Conservation (phyloP, 176 grass and related monocot species). For the Lolium rigidum region DNA sequence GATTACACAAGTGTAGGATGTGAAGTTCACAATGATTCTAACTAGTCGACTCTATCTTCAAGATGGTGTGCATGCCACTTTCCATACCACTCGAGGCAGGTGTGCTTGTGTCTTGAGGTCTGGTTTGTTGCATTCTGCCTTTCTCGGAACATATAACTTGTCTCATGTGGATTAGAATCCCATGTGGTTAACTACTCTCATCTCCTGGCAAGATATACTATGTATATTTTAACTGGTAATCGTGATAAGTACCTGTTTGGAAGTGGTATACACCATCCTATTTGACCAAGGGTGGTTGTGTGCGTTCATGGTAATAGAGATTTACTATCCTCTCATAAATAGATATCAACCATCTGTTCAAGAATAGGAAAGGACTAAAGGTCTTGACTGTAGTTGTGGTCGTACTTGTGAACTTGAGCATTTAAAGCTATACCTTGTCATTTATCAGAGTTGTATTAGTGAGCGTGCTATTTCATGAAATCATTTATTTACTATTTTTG, state of each 20-base stretch:
- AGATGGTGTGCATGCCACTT: not conserved
- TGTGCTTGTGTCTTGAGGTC: not conserved
- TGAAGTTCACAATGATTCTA: not conserved
- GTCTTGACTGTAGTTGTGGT: not conserved
- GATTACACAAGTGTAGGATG: not conserved
- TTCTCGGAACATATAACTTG: not conserved
- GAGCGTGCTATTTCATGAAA: not conserved
- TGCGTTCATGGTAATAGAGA: too few species aligned
- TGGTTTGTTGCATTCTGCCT: not conserved
- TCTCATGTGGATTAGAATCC: not conserved
- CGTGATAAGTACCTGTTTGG: not conserved
- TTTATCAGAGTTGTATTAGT: not conserved
- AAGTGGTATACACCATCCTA: not conserved
- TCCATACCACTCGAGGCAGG: not conserved
- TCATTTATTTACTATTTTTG: not conserved
- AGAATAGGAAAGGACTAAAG: not conserved
- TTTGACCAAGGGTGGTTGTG: not conserved
- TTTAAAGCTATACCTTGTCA: not conserved
- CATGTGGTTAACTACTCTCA: not conserved
- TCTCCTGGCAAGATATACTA: not conserved
- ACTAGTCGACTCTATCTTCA: not conserved
- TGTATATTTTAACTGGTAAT: not conserved
- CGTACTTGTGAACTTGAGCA: slow-evolving; percentile 5
- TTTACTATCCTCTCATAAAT: too few species aligned
- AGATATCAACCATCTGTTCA: not conserved